Base-by-base conservation (phyloP, 2,329 filamentous ascomycete species). In the Ophiostoma montium region DNA sequence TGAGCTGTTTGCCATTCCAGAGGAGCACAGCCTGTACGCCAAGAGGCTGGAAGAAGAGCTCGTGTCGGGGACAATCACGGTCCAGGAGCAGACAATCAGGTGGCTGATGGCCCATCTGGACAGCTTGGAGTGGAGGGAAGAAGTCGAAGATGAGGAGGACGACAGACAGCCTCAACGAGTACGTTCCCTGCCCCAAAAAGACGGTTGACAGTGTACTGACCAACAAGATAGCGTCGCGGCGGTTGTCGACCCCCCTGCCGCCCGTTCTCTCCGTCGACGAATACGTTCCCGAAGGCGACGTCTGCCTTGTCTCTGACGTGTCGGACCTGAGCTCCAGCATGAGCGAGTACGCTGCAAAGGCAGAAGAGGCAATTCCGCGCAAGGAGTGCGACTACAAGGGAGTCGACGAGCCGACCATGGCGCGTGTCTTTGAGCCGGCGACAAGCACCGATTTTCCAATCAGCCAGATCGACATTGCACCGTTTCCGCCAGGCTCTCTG, bases 251-350 rank as follows among this genome's bases (percentile, higher is more conserved):
- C 1, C 55, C 51, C 3, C 18, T 57, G 12, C 46, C 50, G 3
- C 50, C 52, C 1, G 19, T 49, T 11, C 23, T 38, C 5, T 32
- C 27, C 3, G 12, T 35, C 2, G 48, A 49, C 0, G n/a, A 42
- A 23, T 51, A 49, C 19, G 15, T 54, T 0, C 49, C 52, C 3
- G 47, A 50, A 1, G 48, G 48, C 5, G 50, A 53, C 2, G 52
- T 16, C 0, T 56, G 50, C 10, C 13, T 45, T 5, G 41, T 57
- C 3, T 51, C 50, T 2, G 52, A 53, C 1, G 48, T 39, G 9
- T 56, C 56, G 8, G 52, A 55, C 4, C 35, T 54, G 2, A 53
- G 51, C 35, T 57, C 53, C 1, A 13, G 39, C 2, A 13, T 52
- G 1, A 52, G 54, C 6, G 49, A 42, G 11, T 42, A 54, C 9